phyloP scores from a whole-genome alignment of 2,329 filamentous ascomycete genomes.

The Cladorrhinum sp. region DNA sequence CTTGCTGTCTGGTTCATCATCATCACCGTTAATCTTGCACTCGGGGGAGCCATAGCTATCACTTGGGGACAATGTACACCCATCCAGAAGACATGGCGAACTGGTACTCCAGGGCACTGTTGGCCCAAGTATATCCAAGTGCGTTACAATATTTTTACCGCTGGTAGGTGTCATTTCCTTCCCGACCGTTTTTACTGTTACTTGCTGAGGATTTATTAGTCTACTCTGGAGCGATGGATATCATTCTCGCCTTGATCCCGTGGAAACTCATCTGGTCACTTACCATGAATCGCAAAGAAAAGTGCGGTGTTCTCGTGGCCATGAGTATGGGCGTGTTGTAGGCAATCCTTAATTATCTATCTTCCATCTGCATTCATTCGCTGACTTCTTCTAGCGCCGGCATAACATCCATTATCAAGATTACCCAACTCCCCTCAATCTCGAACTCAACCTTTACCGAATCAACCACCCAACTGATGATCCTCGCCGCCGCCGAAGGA shows the following conservation, averaged over 20 bases:
- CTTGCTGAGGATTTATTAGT: constrained; percentile 4
- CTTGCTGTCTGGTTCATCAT: constrained; percentile 32
- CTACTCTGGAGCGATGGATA: constrained; percentile 32
- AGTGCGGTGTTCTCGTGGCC: constrained; percentile 39
- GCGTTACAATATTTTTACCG: constrained; percentile 33
- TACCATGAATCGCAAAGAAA: constrained; percentile 40
- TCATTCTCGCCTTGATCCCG: constrained; percentile 39
- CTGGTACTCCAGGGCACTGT: constrained; percentile 29
- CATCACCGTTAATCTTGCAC: constrained; percentile 28
- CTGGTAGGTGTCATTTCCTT: constrained; percentile 25
- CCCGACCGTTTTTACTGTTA: constrained; percentile 8
- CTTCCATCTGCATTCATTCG: neutral
- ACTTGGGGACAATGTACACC: constrained; percentile 35
- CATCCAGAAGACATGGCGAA: constrained; percentile 31
- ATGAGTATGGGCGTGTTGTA: constrained; percentile 44
- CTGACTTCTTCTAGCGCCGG: constrained; percentile 21
- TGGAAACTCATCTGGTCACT: constrained; percentile 41
- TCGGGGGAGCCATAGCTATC: constrained; percentile 29
- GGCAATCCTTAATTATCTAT: neutral
- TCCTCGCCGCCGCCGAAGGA: constrained; percentile 22
- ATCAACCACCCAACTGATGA: constrained; percentile 22
- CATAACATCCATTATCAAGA: constrained; percentile 27
- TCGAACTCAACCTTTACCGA: constrained; percentile 24
- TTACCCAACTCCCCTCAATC: constrained; percentile 26
- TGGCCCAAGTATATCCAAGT: constrained; percentile 32